Base-by-base conservation (phyloP, 2,329 filamentous ascomycete genomes). In the Drechmeria coniospora region DNA sequence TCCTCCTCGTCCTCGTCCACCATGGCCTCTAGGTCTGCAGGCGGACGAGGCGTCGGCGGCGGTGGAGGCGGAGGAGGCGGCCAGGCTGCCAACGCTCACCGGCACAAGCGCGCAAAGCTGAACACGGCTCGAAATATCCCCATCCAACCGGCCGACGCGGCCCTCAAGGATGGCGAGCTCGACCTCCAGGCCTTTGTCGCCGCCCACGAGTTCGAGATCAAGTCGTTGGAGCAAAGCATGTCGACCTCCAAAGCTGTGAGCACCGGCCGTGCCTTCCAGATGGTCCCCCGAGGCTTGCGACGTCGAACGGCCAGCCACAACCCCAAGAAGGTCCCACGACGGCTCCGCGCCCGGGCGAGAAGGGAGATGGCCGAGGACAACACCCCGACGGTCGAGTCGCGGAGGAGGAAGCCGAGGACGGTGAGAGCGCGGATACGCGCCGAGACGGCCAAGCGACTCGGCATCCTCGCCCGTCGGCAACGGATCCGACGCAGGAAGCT, bases 281-380 rank as follows among this genome's bases (percentile, higher is more conserved):
- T 82, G 40, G 79, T 98, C 5, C 90, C 90, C 2, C 71, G 83
- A 39, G 74, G 77, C 27, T 58, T 98, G 66, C 66, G 90, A 38
- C 66, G 90, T 37, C 68, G 90, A 41, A 93, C 87, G 0, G 90
- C 87, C 13, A 93, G 84, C 50, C 90, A 98, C 55, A 94, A 98
- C 65, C 79, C 80, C 20, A 92, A 87, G 55, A 71, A 79, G 36
- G 77, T 98, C 11, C 90, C 90, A 3, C 78, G 76, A 46, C 62
- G 83, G 36, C 55, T 95, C 44, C 68, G 79, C 31, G 57, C 56
- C 21, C 68, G 79, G 39, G 84, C 83, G 1, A 68, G 61, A 42
- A 58, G 53, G 36, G 69, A 92, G 64, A 92, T 93, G 74, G 61
- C 62, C 11, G 80, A 92, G 31, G 87, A 95, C 45, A 94, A 94